phyloP scores from a whole-genome alignment of 192 early-diverging fungal genomes.

The Rhizophagus clarus region DNA sequence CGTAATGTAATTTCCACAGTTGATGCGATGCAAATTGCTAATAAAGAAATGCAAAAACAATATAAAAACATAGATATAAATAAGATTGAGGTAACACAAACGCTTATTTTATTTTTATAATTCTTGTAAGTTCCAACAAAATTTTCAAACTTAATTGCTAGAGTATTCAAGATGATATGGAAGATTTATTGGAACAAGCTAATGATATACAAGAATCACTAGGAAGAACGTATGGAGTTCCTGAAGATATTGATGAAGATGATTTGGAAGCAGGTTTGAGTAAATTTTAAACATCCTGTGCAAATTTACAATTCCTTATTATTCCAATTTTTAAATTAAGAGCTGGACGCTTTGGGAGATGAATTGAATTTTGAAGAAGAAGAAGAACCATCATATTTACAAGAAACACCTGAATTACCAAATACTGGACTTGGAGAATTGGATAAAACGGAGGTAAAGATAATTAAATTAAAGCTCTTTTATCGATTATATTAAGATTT shows the following conservation, averaged over 20 bases:
- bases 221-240: conserved; percentile 87
- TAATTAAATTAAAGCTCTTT: background rate
- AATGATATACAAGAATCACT: conserved; percentile 97
- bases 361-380: conserved; percentile 83
- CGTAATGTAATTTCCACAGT: conserved; percentile 96
- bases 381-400: conserved; percentile 81
- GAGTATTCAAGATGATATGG: conserved; percentile 98
- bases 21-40: conserved; percentile 95
- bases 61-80: conserved; percentile 94
- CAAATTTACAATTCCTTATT: background rate
- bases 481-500: background rate
- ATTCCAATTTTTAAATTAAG: conserved; percentile 37
- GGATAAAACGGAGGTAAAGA: conserved; percentile 49
- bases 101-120: conserved; percentile 1
- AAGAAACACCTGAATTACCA: conserved; percentile 63
- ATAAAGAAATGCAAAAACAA: conserved; percentile 94
- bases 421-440: conserved; percentile 47
- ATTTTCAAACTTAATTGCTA: conserved; percentile 35
- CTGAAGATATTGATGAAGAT: conserved; percentile 95
- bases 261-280: conserved; percentile 88
- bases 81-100: conserved; percentile 80
- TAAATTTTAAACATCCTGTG: background rate
- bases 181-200: conserved; percentile 94
- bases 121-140: no score
- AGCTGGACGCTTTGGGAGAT: conserved; percentile 95